Percentiles rank a stretch among this genome's conserved stretches.
These are phyloP conservation scores for Petasospora rhodanensis DNA, from an alignment of 1,139 yeast genomes.

Conservation along the genomic window DNA sequence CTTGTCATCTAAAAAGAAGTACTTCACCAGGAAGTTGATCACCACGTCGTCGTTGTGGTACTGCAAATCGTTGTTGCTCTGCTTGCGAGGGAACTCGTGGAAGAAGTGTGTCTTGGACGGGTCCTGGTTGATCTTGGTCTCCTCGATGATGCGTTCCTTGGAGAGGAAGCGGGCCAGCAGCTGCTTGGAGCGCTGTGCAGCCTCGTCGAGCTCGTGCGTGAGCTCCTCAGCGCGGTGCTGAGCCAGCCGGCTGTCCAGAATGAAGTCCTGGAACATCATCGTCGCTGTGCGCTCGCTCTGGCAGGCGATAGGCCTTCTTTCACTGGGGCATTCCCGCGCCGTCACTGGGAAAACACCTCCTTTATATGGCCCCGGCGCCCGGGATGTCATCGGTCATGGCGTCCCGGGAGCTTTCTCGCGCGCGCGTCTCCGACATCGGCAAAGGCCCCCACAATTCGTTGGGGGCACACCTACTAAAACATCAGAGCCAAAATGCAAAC, in stretches of 20 bases:
- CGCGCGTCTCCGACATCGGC: neutral
- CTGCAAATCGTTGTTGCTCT: constrained; percentile 24
- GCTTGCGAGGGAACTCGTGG: constrained; percentile 25
- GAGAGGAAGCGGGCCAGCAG: constrained; percentile 5
- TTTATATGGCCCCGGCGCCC: too few species aligned
- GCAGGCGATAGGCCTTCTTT: too few species aligned
- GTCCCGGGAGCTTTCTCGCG: too few species aligned
- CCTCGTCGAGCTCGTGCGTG: constrained; percentile 1
- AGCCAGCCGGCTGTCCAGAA: constrained; percentile 13
- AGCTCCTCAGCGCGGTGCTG: constrained; percentile 4
- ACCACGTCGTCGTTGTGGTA: constrained; percentile 25
- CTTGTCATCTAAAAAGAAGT: constrained; percentile 18
- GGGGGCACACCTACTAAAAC: too few species aligned
- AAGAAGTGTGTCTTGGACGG: constrained; percentile 17
- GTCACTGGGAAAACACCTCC: too few species aligned
- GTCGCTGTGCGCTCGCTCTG: too few species aligned
- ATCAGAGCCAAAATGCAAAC: neutral
- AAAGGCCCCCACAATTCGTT: too few species aligned
- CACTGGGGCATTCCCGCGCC: too few species aligned
- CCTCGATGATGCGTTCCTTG: constrained; percentile 15
- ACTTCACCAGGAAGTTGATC: constrained; percentile 23
- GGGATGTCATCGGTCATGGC: too few species aligned
- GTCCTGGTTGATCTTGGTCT: constrained; percentile 7
- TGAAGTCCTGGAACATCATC: constrained; percentile 12
- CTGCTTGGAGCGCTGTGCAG: constrained; percentile 2